phyloP scores from a whole-genome alignment of 106 monocot species.

The Apostasia shenzhenica region DNA sequence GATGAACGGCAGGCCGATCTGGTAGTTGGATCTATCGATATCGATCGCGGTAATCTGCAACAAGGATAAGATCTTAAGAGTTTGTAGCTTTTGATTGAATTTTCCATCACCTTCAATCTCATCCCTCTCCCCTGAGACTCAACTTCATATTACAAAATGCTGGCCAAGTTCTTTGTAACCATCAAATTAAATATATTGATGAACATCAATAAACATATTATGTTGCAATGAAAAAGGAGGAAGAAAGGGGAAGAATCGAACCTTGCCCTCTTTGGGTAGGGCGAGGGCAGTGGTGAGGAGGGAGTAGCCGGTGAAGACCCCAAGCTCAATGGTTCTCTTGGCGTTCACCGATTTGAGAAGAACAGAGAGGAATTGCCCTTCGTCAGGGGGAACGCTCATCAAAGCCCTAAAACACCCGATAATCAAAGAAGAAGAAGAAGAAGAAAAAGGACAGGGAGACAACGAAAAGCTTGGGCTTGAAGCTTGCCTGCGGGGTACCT shows the following conservation, averaged over 20 bases:
- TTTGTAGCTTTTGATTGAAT: too few species aligned
- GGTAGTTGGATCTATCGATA: constrained; percentile 6
- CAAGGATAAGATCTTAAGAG: not conserved
- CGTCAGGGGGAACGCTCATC: constrained; percentile 38
- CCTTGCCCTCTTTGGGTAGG: constrained; percentile 40
- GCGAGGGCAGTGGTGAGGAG: constrained; percentile 44
- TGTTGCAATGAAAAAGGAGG: not conserved
- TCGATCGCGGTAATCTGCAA: constrained; percentile 23
- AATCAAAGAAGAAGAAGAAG: not conserved
- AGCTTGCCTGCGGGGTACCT: constrained; percentile 9
- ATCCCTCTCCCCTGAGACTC: not conserved
- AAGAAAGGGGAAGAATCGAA: not conserved
- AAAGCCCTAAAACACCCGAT: constrained; percentile 6
- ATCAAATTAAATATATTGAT: too few species aligned
- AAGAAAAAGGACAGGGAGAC: not conserved
- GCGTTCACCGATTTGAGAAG: constrained; percentile 39
- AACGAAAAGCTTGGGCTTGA: not conserved
- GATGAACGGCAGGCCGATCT: constrained; percentile 17
- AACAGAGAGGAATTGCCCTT: constrained; percentile 27
- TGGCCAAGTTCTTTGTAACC: too few species aligned
- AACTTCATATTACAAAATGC: too few species aligned
- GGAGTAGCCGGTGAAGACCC: constrained; percentile 52
- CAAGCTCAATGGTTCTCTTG: constrained; percentile 42
- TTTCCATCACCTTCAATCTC: not conserved
- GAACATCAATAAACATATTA: not conserved